phyloP scores from a whole-genome alignment of 140 eudicot genomes.

The Erigeron philadelphicus region DNA sequence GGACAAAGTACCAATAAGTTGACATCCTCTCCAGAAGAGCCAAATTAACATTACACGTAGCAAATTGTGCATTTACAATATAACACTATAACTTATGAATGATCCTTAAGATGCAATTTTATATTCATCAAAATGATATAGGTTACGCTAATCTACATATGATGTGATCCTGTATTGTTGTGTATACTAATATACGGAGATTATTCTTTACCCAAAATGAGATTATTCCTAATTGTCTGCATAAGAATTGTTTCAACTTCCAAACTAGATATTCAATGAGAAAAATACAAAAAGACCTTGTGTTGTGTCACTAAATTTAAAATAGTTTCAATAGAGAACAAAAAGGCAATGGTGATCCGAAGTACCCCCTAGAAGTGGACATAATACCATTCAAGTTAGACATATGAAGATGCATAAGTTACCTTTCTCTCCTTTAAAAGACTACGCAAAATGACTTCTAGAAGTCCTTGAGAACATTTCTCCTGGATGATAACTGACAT shows the following conservation, averaged over 20 bases:
- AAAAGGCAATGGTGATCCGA: background rate
- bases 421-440: constrained; percentile 68
- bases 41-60: background rate
- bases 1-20: background rate
- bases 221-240: background rate
- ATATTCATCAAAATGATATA: background rate
- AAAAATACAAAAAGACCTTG: background rate
- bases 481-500: constrained; percentile 63
- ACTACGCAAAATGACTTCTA: constrained; percentile 62
- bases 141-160: background rate
- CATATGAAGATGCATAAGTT: constrained; percentile 15
- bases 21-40: background rate
- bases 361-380: background rate
- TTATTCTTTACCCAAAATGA: too few relatives aligned
- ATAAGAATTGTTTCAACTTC: background rate
- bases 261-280: background rate
- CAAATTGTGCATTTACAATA: background rate
- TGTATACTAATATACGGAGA: background rate
- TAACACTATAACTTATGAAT: background rate
- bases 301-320: background rate
- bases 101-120: background rate
- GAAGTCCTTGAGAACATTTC: constrained; percentile 56
- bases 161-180: constrained; percentile 4
- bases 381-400: background rate
- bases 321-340: background rate